Percentiles rank a stretch among this genome's conserved stretches.
These are phyloP conservation scores for Blastobotrys muscicola DNA, from an alignment of 805 yeast species.

Conservation along the genomic window DNA sequence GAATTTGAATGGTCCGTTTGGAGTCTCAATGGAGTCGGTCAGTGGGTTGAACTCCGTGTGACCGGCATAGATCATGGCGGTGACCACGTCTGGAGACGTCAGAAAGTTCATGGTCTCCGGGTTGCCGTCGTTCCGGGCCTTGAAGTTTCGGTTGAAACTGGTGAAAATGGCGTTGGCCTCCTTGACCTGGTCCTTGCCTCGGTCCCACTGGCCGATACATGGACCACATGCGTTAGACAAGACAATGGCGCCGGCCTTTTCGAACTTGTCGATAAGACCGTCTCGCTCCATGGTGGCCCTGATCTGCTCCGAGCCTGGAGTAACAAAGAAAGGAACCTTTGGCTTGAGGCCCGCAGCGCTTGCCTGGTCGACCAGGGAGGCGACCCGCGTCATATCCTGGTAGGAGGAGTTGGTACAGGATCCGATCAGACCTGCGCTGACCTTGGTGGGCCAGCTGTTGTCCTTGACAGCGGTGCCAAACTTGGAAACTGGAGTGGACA, in stretches of 20 bases:
- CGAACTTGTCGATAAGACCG: constrained; percentile 73
- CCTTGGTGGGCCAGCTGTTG: constrained; percentile 78
- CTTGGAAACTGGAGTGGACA: constrained; percentile 84
- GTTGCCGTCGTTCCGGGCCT: constrained; percentile 97
- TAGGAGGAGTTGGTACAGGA: constrained; percentile 98
- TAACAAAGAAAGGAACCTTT: constrained; percentile 83
- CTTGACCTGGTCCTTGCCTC: constrained; percentile 53
- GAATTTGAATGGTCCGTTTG: constrained; percentile 71
- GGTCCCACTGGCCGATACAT: constrained; percentile 99
- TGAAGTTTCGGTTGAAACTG: constrained; percentile 94
- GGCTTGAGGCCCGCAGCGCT: constrained; percentile 78
- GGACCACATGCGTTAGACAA: constrained; percentile 99
- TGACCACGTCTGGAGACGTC: constrained; percentile 97
- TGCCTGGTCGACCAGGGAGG: constrained; percentile 82
- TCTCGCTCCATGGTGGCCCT: constrained; percentile 96
- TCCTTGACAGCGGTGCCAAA: constrained; percentile 61
- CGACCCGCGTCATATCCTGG: constrained; percentile 97
- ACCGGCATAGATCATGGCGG: constrained; percentile 94
- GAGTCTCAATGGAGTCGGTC: constrained; percentile 62
- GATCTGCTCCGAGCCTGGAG: constrained; percentile 98
- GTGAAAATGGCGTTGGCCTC: constrained; percentile 80
- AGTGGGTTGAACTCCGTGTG: constrained; percentile 86
- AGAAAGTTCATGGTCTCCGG: constrained; percentile 95
- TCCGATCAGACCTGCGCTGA: constrained; percentile 92
- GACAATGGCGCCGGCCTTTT: constrained; percentile 82